phyloP scores from a whole-genome alignment of 768 basidiomycete species.

The Crassisporium funariophilum region DNA sequence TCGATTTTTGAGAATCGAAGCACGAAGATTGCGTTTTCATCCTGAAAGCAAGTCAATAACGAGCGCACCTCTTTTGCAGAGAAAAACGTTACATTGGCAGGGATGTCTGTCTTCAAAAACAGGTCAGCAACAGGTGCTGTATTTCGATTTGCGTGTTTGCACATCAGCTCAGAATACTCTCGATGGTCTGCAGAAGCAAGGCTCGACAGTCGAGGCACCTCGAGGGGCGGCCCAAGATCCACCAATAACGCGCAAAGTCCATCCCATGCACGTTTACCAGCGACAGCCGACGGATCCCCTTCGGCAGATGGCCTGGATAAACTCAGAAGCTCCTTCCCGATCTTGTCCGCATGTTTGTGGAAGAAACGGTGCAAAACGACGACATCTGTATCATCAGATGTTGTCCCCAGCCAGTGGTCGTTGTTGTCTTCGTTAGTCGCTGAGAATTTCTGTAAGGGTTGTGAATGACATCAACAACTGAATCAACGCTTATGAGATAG shows the following conservation, averaged over 20 bases:
- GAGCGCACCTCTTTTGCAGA: too few relatives aligned
- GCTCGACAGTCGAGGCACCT: constrained; percentile 62
- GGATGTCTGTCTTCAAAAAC: constrained; percentile 58
- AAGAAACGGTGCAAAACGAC: constrained; percentile 85
- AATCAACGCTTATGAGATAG: not conserved
- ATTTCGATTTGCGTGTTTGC: constrained; percentile 58
- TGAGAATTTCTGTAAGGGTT: constrained; percentile 36
- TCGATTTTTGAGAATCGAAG: constrained; percentile 70
- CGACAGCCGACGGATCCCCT: constrained; percentile 54
- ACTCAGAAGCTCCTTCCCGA: constrained; percentile 84
- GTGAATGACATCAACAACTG: not conserved
- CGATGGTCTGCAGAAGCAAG: constrained; percentile 52
- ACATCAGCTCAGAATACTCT: constrained; percentile 70
- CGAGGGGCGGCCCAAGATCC: constrained; percentile 71
- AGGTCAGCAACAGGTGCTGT: constrained; percentile 65
- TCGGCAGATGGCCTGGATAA: constrained; percentile 61
- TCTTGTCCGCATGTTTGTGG: constrained; percentile 82
- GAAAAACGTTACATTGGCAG: constrained; percentile 44
- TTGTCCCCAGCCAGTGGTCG: constrained; percentile 75
- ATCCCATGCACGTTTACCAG: constrained; percentile 85
- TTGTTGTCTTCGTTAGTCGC: constrained; percentile 52
- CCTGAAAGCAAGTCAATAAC: constrained; percentile 23
- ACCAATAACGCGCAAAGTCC: constrained; percentile 76
- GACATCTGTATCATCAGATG: constrained; percentile 81
- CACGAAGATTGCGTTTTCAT: constrained; percentile 59